These are phyloP conservation scores for Chaetoceros tenuissimus DNA, from an alignment of 108 stramenopile genomes.

Conservation along the genomic window DNA sequence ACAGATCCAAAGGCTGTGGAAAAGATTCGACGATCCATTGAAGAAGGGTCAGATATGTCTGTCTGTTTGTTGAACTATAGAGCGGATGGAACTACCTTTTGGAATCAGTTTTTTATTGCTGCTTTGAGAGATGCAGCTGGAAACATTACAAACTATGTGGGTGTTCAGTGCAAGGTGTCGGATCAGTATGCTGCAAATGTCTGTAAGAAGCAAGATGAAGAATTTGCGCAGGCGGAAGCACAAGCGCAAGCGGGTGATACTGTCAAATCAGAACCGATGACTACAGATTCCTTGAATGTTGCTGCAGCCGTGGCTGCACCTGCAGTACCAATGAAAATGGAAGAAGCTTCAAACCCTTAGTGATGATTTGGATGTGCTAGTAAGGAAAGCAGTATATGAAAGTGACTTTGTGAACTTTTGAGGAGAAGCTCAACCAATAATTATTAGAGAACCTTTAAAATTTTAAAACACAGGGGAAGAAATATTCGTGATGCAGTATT, in stretches of 20 bases:
- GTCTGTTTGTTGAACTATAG: slow-evolving; percentile 95
- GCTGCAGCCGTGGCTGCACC: too few relatives aligned
- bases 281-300: too few relatives aligned
- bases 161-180: slow-evolving; percentile 92
- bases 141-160: slow-evolving; percentile 94
- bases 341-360: too few relatives aligned
- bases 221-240: slow-evolving; percentile 21
- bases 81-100: slow-evolving; percentile 94
- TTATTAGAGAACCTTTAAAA: too few relatives aligned
- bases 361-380: too few relatives aligned
- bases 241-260: slow-evolving; percentile 2
- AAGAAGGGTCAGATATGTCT: slow-evolving; percentile 79
- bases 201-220: slow-evolving; percentile 77
- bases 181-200: slow-evolving; percentile 83
- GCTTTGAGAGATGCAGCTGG: slow-evolving; percentile 86
- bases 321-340: too few relatives aligned
- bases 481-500: too few relatives aligned
- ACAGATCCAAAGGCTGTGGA: slow-evolving; percentile 95
- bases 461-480: too few relatives aligned
- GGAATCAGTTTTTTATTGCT: slow-evolving; percentile 98
- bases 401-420: too few relatives aligned
- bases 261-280: too few relatives aligned
- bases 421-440: too few relatives aligned
- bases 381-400: too few relatives aligned
- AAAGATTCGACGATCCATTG: slow-evolving; percentile 87